phyloP scores from a whole-genome alignment of 768 basidiomycete species.

The Termitomyces sp. region DNA sequence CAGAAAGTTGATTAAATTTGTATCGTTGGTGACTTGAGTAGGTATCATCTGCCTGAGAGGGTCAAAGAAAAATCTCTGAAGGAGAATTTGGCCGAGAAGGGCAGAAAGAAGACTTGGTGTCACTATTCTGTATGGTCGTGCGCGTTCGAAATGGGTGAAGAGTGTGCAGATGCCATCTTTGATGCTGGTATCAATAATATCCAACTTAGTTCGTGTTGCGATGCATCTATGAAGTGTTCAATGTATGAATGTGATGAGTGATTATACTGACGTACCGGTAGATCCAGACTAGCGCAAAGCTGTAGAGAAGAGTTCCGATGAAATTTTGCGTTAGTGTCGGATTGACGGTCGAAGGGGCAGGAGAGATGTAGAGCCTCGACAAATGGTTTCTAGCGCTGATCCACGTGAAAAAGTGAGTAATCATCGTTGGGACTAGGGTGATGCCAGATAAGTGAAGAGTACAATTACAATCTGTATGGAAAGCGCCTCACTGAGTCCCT shows the following conservation, averaged over 20 bases:
- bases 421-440: conserved; percentile 11
- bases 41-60: conserved; percentile 17
- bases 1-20: background rate
- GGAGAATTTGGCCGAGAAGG: conserved; percentile 34
- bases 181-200: conserved; percentile 34
- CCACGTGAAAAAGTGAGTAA: conserved; percentile 2
- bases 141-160: conserved; percentile 53
- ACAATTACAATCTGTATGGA: background rate
- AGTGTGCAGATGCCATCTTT: conserved; percentile 43
- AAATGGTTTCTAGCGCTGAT: background rate
- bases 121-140: conserved; percentile 50
- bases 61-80: conserved; percentile 11
- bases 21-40: background rate
- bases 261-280: conserved; percentile 11
- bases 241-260: background rate
- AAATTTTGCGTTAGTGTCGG: conserved; percentile 1
- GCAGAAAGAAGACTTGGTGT: conserved; percentile 48
- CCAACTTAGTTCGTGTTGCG: conserved; percentile 49
- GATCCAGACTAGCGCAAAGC: conserved; percentile 11
- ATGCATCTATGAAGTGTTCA: conserved; percentile 27
- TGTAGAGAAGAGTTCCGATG: conserved; percentile 11
- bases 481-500: conserved; percentile 11
- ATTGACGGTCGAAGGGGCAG: conserved; percentile 9
- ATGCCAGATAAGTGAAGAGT: background rate
- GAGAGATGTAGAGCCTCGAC: conserved; percentile 15